Base-by-base conservation (phyloP, 2,329 filamentous ascomycete species). In the Xylaria sp. region DNA sequence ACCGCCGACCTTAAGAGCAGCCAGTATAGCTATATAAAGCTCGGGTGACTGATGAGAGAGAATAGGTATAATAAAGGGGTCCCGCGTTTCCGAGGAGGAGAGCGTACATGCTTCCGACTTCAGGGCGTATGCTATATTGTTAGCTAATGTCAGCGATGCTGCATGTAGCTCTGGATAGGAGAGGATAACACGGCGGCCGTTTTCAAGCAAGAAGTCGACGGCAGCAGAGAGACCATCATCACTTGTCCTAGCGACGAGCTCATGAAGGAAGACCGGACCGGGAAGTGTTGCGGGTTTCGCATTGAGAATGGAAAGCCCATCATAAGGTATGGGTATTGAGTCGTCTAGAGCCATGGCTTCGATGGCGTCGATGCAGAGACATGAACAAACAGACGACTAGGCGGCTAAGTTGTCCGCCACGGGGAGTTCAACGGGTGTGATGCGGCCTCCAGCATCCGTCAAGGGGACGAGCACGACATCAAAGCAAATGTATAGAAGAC, bases 1-100 rank as follows among this genome's bases (percentile, higher is more conserved):
- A 42, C 83, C 90, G 5, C 92, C 92, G 10, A 86, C 86, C 72
- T 92, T 92, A 52, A 96, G 78, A 56, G 93, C 83, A 2, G 88
- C 91, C 50, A 96, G 73, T 63, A 90, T 82, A 1, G 90, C 80
- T 59, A 94, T 80, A 73, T 96, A 96, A 23, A 97, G 79, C 52
- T 87, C 81, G 8, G 87, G 84, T 11, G 84, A 89, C 74, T 96
- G 92, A 1, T 88, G 87, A 13, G 95, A 74, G 18, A 96, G 80
- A 2, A 96, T 76, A 0, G 92, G 92, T 44, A 96, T 80, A 42
- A 96, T 74, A 13, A 80, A 72, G 52, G 78, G 76, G 42, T 59
- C 64, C 23, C 10, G 35, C 10, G 48, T 30, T 55, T 49, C 49
- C 35, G 58, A 46, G 23, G 46, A 46, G n/a, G 46, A 16, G 19